Conservation (phyloP, 129 eudicot species). For the Helichrysum umbraculigerum region DNA sequence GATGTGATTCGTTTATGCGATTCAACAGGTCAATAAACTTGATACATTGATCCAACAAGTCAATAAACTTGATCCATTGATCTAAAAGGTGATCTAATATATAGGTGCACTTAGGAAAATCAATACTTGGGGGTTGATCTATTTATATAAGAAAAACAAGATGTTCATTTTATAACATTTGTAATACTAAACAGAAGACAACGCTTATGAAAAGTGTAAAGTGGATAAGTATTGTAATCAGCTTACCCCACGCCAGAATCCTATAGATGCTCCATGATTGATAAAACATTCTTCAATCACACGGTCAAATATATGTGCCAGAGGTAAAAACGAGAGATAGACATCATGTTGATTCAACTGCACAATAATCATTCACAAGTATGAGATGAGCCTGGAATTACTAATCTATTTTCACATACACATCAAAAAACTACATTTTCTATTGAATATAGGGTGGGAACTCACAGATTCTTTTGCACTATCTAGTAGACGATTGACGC, state of each 20-base stretch:
- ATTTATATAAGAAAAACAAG: no score
- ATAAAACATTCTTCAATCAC: constrained; percentile 85
- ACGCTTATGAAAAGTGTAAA: not conserved
- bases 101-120: not conserved
- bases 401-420: not conserved
- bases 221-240: constrained; percentile 1
- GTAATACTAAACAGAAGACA: not conserved
- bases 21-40: not conserved
- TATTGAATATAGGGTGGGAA: constrained; percentile 9
- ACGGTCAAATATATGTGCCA: constrained; percentile 97
- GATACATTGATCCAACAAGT: no score
- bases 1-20: no score
- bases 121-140: not conserved
- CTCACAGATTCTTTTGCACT: constrained; percentile 69
- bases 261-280: constrained; percentile 82
- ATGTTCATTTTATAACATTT: not conserved
- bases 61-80: no score
- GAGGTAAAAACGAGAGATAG: constrained; percentile 88
- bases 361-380: constrained; percentile 10
- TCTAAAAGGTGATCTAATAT: not conserved
- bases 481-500: constrained; percentile 62
- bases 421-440: not conserved
- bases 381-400: not conserved
- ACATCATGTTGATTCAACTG: constrained; percentile 70
- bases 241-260: constrained; percentile 99